phyloP scores from a whole-genome alignment of 352 stramenopile genomes.

The Hyaloperonospora brassicae region DNA sequence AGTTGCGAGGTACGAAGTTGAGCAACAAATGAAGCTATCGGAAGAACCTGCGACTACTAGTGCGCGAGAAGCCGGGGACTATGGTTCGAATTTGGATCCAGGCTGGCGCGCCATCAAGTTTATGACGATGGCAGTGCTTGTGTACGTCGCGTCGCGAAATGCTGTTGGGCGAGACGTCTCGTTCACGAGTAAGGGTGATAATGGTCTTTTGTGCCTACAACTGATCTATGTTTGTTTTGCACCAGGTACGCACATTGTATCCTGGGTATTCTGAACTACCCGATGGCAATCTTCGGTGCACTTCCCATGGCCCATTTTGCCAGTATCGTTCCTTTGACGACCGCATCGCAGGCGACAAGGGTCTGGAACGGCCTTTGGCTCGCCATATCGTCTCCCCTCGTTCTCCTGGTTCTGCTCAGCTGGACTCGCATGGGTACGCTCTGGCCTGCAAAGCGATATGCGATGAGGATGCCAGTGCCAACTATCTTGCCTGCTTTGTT shows the following conservation, averaged over 20 bases:
- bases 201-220: not conserved
- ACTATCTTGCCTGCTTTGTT: conserved; percentile 1
- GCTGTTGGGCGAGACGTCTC: not conserved
- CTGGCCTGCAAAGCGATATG: not conserved
- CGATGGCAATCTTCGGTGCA: conserved; percentile 65
- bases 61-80: not conserved
- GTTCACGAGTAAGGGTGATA: not conserved
- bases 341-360: conserved; percentile 20
- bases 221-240: conserved; percentile 11
- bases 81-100: conserved; percentile 22
- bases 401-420: conserved; percentile 24
- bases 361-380: conserved; percentile 37
- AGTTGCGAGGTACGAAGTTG: conserved; percentile 29
- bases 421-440: conserved; percentile 21
- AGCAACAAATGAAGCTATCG: conserved; percentile 19
- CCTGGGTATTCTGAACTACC: conserved; percentile 75
- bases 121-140: conserved; percentile 40
- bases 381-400: conserved; percentile 43
- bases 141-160: conserved; percentile 29
- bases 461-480: conserved; percentile 1
- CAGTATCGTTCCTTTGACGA: conserved; percentile 34
- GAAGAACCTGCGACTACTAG: conserved; percentile 1
- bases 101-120: conserved; percentile 58
- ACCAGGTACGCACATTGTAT: conserved; percentile 61
- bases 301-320: conserved; percentile 56